phyloP scores from a whole-genome alignment of 371 early-diverging fungal species.

The Actinomortierella wolfii region DNA sequence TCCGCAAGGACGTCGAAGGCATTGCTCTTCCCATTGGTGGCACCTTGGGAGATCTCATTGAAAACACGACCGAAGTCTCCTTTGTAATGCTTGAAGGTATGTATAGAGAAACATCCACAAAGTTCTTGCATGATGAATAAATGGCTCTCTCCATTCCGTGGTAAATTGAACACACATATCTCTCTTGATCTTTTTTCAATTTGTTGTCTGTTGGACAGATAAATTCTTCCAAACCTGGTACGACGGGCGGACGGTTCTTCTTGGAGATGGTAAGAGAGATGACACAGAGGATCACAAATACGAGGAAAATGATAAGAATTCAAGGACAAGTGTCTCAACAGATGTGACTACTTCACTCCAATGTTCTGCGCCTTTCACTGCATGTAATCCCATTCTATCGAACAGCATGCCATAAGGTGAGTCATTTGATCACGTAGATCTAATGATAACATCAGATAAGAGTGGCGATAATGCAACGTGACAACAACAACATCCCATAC shows the following conservation, averaged over 20 bases:
- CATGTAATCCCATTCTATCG: neutral
- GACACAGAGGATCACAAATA: neutral
- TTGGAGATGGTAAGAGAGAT: slow-evolving; percentile 24
- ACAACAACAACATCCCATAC: too few relatives aligned
- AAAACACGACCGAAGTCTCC: neutral
- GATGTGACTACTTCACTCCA: neutral
- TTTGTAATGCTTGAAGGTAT: too few relatives aligned
- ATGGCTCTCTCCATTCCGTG: too few relatives aligned
- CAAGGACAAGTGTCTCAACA: neutral
- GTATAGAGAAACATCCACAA: too few relatives aligned
- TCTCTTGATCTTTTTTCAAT: too few relatives aligned
- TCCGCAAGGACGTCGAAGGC: slow-evolving; percentile 6
- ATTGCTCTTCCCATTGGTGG: slow-evolving; percentile 14
- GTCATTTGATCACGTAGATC: neutral
- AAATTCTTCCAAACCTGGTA: slow-evolving; percentile 27
- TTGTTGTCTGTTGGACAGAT: neutral
- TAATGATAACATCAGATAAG: neutral
- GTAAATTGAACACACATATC: too few relatives aligned
- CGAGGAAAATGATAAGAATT: too few relatives aligned
- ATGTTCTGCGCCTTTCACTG: neutral
- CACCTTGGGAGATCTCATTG: slow-evolving; percentile 16
- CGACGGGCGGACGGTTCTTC: slow-evolving; percentile 15
- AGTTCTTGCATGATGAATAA: too few relatives aligned
- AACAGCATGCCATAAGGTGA: slow-evolving; percentile 1
- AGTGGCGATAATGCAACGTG: too few relatives aligned